Percentiles rank a stretch among this genome's conserved stretches.
Evolutionary conservation across 2,329 filamentous ascomycete species (phyloP).

Genomic region (Kalmusia sp.): DNA sequence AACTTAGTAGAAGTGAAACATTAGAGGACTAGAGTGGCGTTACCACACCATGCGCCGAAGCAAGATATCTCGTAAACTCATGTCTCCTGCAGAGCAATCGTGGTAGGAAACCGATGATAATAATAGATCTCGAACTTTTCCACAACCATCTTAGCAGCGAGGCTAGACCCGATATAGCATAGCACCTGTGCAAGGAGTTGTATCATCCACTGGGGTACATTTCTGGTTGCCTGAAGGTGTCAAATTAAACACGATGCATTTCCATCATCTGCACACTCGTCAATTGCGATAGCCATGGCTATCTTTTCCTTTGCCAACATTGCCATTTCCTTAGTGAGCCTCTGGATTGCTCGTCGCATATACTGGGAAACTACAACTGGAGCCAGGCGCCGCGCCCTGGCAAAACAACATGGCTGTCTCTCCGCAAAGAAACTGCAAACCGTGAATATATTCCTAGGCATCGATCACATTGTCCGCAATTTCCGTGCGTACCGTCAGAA

Average conservation of each 20-base stretch:
- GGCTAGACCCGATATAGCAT: no score
- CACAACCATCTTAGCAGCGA: no score
- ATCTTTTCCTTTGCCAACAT: conserved; percentile 18
- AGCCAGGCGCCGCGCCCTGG: conserved; percentile 38
- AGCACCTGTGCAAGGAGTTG: no score
- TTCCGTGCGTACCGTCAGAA: conserved; percentile 42
- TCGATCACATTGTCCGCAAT: conserved; percentile 53
- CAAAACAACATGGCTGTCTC: conserved; percentile 54
- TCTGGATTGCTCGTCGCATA: conserved; percentile 21
- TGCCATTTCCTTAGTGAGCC: conserved; percentile 13
- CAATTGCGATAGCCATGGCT: conserved; percentile 16
- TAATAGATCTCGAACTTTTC: no score
- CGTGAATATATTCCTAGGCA: conserved; percentile 56
- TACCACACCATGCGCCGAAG: no score
- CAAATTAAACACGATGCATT: no score
- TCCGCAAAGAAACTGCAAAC: conserved; percentile 51
- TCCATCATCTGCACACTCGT: background rate
- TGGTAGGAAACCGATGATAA: no score
- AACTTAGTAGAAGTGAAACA: no score
- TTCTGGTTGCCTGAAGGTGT: background rate
- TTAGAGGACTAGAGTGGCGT: no score
- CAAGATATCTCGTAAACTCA: no score
- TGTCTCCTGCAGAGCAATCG: no score
- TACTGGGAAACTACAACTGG: conserved; percentile 39
- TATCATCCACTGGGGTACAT: no score